phyloP scores from a whole-genome alignment of 495 filamentous ascomycete species.

The Glarea lozoyensis region DNA sequence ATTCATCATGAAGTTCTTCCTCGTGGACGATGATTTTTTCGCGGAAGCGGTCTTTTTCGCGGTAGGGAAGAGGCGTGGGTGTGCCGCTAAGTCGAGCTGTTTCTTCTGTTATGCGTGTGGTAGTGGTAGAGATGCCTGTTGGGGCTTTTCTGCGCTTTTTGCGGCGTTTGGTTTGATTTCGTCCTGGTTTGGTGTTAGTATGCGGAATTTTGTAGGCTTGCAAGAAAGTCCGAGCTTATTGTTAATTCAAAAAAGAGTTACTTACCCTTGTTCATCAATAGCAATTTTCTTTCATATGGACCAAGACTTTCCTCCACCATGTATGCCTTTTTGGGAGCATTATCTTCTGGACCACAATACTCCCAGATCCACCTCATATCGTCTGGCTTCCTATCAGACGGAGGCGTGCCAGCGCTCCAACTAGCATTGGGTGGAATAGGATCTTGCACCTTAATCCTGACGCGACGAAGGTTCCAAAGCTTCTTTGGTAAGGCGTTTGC shows the following conservation, averaged over 20 bases:
- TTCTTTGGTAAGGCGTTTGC: constrained; percentile 38
- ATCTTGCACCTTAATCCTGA: constrained; percentile 21
- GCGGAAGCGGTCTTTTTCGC: too few relatives aligned
- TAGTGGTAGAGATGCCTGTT: too few relatives aligned
- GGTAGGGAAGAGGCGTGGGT: too few relatives aligned
- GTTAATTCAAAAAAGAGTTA: constrained; percentile 3
- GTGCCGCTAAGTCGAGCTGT: too few relatives aligned
- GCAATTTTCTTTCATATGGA: constrained; percentile 37
- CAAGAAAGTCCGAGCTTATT: too few relatives aligned
- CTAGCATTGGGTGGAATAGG: constrained; percentile 26
- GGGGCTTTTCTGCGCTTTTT: too few relatives aligned
- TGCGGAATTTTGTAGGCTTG: too few relatives aligned
- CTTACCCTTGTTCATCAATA: constrained; percentile 32
- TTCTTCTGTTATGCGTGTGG: too few relatives aligned
- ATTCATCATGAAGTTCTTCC: too few relatives aligned
- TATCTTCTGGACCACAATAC: constrained; percentile 32
- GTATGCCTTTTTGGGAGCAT: constrained; percentile 25
- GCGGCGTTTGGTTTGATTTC: too few relatives aligned
- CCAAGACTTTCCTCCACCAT: constrained; percentile 43
- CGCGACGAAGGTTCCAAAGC: constrained; percentile 28
- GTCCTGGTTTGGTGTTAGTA: too few relatives aligned
- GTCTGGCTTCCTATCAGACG: constrained; percentile 1
- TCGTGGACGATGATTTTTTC: too few relatives aligned
- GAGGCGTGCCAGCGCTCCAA: constrained; percentile 24
- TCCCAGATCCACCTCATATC: constrained; percentile 41